Percentiles rank a stretch among this genome's conserved stretches.
Evolutionary conservation across 768 basidiomycete species (phyloP).

Genomic region (Brasilioporus rufonigricans): DNA sequence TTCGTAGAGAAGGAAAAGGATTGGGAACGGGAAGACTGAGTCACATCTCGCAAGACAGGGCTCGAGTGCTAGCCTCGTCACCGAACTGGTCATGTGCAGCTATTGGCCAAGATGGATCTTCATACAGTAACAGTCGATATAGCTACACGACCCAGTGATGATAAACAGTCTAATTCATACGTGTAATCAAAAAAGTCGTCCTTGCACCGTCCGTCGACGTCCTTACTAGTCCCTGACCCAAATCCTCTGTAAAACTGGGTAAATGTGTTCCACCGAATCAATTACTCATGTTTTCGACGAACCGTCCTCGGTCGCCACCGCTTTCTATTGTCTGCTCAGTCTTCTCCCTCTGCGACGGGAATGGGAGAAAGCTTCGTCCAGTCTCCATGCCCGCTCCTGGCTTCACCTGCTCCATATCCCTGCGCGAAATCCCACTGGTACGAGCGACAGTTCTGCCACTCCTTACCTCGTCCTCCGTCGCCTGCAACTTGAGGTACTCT

Average conservation of each 20-base stretch:
- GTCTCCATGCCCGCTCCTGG: constrained; percentile 51
- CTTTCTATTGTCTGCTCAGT: constrained; percentile 17
- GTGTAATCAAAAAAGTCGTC: too few species aligned
- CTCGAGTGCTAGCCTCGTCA: too few species aligned
- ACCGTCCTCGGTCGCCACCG: constrained; percentile 33
- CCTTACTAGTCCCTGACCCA: too few species aligned
- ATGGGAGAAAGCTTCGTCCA: constrained; percentile 27
- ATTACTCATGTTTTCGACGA: constrained; percentile 35
- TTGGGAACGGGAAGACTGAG: too few species aligned
- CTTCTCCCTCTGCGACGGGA: constrained; percentile 18
- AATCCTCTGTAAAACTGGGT: too few species aligned
- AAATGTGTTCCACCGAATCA: constrained; percentile 4
- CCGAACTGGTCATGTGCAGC: too few species aligned
- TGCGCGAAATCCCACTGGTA: constrained; percentile 25
- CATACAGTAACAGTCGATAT: too few species aligned
- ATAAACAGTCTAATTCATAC: too few species aligned
- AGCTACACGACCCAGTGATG: too few species aligned
- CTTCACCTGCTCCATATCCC: constrained; percentile 44
- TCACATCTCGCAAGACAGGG: too few species aligned
- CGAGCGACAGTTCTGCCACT: constrained; percentile 10
- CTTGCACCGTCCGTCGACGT: background rate
- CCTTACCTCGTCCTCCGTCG: constrained; percentile 29
- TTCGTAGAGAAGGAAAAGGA: too few species aligned
- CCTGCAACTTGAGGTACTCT: constrained; percentile 57
- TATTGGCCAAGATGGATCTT: too few species aligned